Evolutionary conservation across 1,139 yeast genomes (phyloP).

Genomic region (Hemisphaericaspora xylofermentans): DNA sequence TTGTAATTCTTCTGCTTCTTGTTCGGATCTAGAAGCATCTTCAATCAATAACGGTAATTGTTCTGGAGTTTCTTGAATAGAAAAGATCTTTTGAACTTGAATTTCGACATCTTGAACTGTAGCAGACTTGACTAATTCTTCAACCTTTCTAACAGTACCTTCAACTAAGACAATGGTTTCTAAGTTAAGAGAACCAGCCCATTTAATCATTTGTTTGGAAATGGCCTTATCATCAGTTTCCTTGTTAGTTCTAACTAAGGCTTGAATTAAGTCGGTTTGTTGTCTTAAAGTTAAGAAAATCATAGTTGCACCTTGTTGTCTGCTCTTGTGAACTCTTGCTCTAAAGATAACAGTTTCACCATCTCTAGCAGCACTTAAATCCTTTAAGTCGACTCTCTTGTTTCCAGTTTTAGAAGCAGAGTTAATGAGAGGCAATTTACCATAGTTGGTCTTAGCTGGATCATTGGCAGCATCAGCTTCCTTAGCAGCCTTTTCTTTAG

Average conservation of each 20-base stretch:
- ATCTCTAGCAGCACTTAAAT: constrained; percentile 63
- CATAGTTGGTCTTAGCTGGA: constrained; percentile 85
- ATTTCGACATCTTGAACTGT: constrained; percentile 91
- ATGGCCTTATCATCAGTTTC: constrained; percentile 54
- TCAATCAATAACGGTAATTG: constrained; percentile 92
- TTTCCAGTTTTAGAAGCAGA: constrained; percentile 56
- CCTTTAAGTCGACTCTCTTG: constrained; percentile 55
- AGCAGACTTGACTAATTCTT: constrained; percentile 84
- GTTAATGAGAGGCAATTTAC: constrained; percentile 85
- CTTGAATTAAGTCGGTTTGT: constrained; percentile 80
- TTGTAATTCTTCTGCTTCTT: constrained; percentile 89
- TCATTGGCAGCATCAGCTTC: constrained; percentile 71
- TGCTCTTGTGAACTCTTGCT: constrained; percentile 89
- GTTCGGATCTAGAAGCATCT: constrained; percentile 94
- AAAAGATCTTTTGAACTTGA: constrained; percentile 66
- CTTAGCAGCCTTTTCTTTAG: constrained; percentile 81
- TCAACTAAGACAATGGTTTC: constrained; percentile 91
- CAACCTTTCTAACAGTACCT: constrained; percentile 81
- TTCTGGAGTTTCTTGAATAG: constrained; percentile 86
- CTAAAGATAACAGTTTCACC: constrained; percentile 82
- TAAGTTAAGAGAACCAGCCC: constrained; percentile 83
- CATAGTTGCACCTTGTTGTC: constrained; percentile 96
- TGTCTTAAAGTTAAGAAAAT: constrained; percentile 89
- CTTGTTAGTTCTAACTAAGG: constrained; percentile 65
- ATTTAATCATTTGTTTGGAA: constrained; percentile 94